These are phyloP conservation scores for Aspergillus sojae DNA, from an alignment of 2,329 filamentous ascomycete genomes.

Conservation along the genomic window DNA sequence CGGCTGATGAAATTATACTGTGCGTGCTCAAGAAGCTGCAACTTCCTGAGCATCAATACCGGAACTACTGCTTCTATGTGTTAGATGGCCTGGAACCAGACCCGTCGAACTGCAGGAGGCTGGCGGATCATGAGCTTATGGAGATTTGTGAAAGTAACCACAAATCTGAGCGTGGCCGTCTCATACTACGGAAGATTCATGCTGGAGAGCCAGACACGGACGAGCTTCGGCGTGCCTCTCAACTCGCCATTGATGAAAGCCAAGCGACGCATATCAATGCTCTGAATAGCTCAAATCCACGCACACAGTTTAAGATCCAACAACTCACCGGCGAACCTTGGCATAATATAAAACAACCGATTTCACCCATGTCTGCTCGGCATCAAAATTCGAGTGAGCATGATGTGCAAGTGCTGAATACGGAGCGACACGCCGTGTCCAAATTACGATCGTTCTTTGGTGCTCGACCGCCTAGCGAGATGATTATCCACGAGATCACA, in stretches of 20 bases:
- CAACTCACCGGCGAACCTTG: constrained; percentile 87
- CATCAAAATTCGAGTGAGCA: constrained; percentile 34
- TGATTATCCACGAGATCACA: constrained; percentile 93
- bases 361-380: constrained; percentile 67
- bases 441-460: constrained; percentile 73
- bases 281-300: constrained; percentile 65
- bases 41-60: constrained; percentile 84
- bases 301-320: constrained; percentile 84
- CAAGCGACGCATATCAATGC: constrained; percentile 70
- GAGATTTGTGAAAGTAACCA: constrained; percentile 85
- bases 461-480: constrained; percentile 88
- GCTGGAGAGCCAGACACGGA: constrained; percentile 84
- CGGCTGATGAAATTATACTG: constrained; percentile 88
- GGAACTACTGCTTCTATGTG: constrained; percentile 97
- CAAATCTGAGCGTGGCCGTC: constrained; percentile 81
- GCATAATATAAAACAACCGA: constrained; percentile 80
- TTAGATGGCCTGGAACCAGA: constrained; percentile 83
- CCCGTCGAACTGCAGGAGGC: constrained; percentile 75
- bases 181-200: constrained; percentile 92
- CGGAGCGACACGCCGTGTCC: constrained; percentile 39
- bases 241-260: constrained; percentile 85
- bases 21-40: constrained; percentile 86
- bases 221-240: constrained; percentile 83
- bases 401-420: constrained; percentile 28
- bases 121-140: constrained; percentile 86